Base-by-base conservation (phyloP, 805 yeast species). In the Nematodospora valgi region DNA sequence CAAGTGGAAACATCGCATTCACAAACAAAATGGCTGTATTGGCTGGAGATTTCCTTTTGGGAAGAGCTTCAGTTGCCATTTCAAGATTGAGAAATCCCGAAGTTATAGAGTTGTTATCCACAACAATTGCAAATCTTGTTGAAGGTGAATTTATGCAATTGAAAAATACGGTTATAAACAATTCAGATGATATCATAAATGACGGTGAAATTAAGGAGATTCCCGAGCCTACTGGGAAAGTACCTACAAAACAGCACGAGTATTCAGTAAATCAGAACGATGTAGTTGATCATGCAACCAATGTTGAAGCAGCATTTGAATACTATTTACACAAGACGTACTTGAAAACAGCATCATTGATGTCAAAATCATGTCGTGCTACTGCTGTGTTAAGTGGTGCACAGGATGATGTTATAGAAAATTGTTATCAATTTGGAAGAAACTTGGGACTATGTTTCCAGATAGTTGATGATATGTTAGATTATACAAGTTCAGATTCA, bases 121-220 rank as follows among this genome's bases (percentile, higher is more conserved):
- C 96, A 10, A 84, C 96, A 21, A 93, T 93, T 55, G 98, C 98
- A 9, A 93, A 93, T 56, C 71, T 93, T 41, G 98, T 93, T 1
- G 98, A 93, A 64, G 98, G 98, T 33, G 98, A 93, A 64, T 91
- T 93, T 58, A 93, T 93, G 98, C 98, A 93, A 64, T 75, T 93
- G 68, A 89, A 91, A 49, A 93, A 93, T 62, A 87, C 96, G 0
- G 93, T 89, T 6, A 64, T 83, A 27, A 74, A 69, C 40, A 77
- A 76, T 22, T 5, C 6, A 6, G 12, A 34, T 23, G 56, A 60
- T 29, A 58, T 69, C 14, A 64, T 70, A 39, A 86, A 75, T 43
- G 74, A 64, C 37, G 71, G 72, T 3, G 74, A 66, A 33, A 32
- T 51, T 30, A 51, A 74, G 59, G 43, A 46, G 20, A 58, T 76